Evolutionary conservation across 345 rosid species (phyloP).

Genomic region (Euphorbia peplus): DNA sequence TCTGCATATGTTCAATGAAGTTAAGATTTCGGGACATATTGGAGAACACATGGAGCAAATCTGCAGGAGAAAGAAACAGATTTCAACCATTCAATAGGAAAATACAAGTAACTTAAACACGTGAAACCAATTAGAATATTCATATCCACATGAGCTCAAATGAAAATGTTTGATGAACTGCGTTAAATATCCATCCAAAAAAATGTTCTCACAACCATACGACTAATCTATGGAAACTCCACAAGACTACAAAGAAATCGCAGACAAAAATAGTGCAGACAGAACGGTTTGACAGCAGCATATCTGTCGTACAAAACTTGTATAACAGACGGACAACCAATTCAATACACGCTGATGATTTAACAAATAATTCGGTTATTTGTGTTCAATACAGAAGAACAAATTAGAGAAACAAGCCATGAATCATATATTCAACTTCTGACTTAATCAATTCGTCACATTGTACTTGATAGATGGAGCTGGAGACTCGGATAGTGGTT

Average conservation of each 20-base stretch:
- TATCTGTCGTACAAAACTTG: too few relatives aligned
- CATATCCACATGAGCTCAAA: not conserved
- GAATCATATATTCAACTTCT: not conserved
- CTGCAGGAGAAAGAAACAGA: conserved; percentile 39
- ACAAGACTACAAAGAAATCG: not conserved
- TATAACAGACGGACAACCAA: too few relatives aligned
- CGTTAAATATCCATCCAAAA: not conserved
- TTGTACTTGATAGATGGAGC: too few relatives aligned
- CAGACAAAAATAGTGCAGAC: not conserved
- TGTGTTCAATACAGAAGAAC: not conserved
- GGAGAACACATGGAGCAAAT: conserved; percentile 73
- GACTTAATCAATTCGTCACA: not conserved
- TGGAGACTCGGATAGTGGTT: too few relatives aligned
- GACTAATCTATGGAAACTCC: not conserved
- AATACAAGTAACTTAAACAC: not conserved
- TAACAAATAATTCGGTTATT: too few relatives aligned
- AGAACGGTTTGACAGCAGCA: not conserved
- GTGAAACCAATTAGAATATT: not conserved
- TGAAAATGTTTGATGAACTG: not conserved
- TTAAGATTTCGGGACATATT: conserved; percentile 70
- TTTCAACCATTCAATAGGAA: not conserved
- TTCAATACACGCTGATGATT: too few relatives aligned
- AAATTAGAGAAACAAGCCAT: not conserved
- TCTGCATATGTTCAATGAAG: conserved; percentile 74
- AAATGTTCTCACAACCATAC: not conserved